phyloP scores from a whole-genome alignment of 2,329 filamentous ascomycete genomes.

The Westerdykella sp. region DNA sequence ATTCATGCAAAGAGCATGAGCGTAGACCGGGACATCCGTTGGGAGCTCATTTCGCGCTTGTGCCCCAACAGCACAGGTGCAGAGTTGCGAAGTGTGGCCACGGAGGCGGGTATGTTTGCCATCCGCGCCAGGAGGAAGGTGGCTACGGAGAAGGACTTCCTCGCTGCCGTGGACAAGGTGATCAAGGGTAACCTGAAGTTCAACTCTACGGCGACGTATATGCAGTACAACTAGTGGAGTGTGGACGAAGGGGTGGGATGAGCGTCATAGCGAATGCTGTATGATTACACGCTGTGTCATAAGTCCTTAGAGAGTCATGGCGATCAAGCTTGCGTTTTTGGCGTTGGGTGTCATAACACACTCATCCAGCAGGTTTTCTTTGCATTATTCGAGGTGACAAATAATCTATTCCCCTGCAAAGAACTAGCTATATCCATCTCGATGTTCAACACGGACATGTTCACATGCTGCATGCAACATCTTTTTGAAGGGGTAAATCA shows the following conservation, averaged over 20 bases:
- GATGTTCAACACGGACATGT: too few relatives aligned
- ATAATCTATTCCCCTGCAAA: too few relatives aligned
- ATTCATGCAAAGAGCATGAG: constrained; percentile 99
- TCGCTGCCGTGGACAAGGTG: constrained; percentile 97
- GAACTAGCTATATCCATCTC: too few relatives aligned
- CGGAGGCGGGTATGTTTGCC: constrained; percentile 97
- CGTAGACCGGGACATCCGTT: constrained; percentile 95
- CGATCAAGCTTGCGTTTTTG: too few relatives aligned
- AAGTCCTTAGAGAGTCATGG: too few relatives aligned
- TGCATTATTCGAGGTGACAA: too few relatives aligned
- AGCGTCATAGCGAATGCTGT: background rate
- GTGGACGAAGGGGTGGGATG: background rate
- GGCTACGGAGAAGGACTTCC: constrained; percentile 96
- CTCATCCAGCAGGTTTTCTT: too few relatives aligned
- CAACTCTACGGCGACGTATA: constrained; percentile 96
- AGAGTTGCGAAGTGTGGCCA: constrained; percentile 91
- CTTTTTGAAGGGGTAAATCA: too few relatives aligned
- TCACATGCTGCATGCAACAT: too few relatives aligned
- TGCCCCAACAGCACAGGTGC: constrained; percentile 97
- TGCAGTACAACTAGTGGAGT: constrained; percentile 85
- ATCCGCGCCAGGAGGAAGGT: constrained; percentile 94
- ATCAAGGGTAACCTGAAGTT: constrained; percentile 99
- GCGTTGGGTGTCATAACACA: too few relatives aligned
- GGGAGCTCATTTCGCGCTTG: constrained; percentile 94
- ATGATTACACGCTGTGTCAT: background rate